Conservation (phyloP, 192 early-diverging fungal species). For the Coemansia sp. region DNA sequence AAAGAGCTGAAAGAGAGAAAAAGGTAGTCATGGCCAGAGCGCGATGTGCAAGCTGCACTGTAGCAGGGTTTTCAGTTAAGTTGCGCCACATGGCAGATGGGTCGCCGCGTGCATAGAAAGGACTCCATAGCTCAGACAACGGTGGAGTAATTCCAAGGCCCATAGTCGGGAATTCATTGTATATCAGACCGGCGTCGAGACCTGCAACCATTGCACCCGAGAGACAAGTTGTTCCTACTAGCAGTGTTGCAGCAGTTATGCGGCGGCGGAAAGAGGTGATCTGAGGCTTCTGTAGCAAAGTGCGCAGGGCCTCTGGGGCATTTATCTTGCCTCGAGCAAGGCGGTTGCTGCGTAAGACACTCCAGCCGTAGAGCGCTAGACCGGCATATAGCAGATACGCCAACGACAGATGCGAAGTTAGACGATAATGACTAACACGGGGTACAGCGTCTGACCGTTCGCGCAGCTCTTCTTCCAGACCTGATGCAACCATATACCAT, state of each 20-base stretch:
- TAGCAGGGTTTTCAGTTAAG: slow-evolving; percentile 89
- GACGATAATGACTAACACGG: slow-evolving; percentile 91
- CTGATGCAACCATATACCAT: slow-evolving; percentile 98
- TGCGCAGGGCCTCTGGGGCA: slow-evolving; percentile 61
- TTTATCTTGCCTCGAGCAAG: slow-evolving; percentile 54
- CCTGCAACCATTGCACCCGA: slow-evolving; percentile 96
- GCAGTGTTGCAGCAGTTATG: slow-evolving; percentile 37
- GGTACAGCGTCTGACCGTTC: slow-evolving; percentile 77
- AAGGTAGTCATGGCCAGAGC: slow-evolving; percentile 84
- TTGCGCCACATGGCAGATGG: slow-evolving; percentile 70
- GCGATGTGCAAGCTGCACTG: slow-evolving; percentile 95
- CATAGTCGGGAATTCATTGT: slow-evolving; percentile 98
- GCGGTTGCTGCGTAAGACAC: slow-evolving; percentile 70
- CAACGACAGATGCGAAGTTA: slow-evolving; percentile 84
- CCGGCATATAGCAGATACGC: slow-evolving; percentile 87
- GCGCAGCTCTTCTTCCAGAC: slow-evolving; percentile 78
- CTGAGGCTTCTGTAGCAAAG: slow-evolving; percentile 63
- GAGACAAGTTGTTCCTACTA: slow-evolving; percentile 84
- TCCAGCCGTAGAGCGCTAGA: slow-evolving; percentile 75
- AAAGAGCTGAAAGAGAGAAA: slow-evolving; percentile 69
- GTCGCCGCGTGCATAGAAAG: slow-evolving; percentile 32
- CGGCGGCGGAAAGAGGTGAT: slow-evolving; percentile 54
- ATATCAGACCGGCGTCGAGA: slow-evolving; percentile 93
- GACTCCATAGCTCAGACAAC: slow-evolving; percentile 59
- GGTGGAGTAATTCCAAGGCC: slow-evolving; percentile 81